Percentiles rank a stretch among this genome's conserved stretches.
Evolutionary conservation across 225 moss, liverwort and hornwort genomes (phyloP).

Genomic region (Marchantia polymorpha): DNA sequence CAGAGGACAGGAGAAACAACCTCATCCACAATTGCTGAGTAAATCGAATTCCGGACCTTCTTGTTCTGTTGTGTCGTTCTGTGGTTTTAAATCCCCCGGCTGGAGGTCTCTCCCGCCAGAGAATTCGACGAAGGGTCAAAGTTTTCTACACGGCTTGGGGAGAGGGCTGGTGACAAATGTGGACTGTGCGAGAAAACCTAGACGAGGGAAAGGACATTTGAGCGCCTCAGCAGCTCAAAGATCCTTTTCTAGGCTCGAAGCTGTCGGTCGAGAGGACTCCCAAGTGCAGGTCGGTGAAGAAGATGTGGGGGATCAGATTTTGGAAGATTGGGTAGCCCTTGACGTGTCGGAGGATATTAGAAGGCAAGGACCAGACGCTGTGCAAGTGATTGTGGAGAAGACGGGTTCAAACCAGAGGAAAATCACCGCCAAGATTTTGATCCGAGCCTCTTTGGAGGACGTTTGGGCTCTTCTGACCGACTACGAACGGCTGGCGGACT

Average conservation of each 20-base stretch:
- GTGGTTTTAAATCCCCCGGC: not conserved
- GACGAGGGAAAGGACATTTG: not conserved
- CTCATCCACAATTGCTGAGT: not conserved
- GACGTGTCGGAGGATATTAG: not conserved
- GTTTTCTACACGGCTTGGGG: not conserved
- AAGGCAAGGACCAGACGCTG: conserved; percentile 7
- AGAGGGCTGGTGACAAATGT: not conserved
- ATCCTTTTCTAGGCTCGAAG: not conserved
- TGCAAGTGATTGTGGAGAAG: conserved; percentile 62
- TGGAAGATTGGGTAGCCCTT: not conserved
- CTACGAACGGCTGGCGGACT: conserved; percentile 73
- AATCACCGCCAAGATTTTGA: conserved; percentile 62
- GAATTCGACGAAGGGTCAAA: not conserved
- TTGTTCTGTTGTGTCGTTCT: not conserved
- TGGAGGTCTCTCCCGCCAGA: not conserved
- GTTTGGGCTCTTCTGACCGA: conserved; percentile 87
- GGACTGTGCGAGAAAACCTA: not conserved
- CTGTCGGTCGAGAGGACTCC: not conserved
- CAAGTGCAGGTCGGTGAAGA: conserved; percentile 3
- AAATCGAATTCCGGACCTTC: not conserved
- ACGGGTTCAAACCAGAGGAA: conserved; percentile 63
- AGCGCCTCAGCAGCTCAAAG: not conserved
- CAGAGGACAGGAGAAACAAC: not conserved
- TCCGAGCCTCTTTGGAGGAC: conserved; percentile 58
- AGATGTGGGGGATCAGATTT: not conserved